Percentiles rank a stretch among this genome's conserved stretches.
phyloP scores from a whole-genome alignment of 768 basidiomycete species.

The Chalciporus chontae region DNA sequence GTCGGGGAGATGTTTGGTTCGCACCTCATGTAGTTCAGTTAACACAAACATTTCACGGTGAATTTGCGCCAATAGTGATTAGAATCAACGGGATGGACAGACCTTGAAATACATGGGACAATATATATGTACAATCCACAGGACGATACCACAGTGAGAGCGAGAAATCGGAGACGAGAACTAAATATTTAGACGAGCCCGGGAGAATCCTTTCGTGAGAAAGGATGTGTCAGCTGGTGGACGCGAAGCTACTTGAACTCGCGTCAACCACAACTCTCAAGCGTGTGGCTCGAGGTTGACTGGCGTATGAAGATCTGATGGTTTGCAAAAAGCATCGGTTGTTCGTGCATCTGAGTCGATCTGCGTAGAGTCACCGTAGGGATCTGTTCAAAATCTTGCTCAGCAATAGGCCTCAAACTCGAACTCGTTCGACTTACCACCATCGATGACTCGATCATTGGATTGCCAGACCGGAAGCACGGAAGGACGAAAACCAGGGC shows the following conservation, averaged over 20 bases:
- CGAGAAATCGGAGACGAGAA: no score
- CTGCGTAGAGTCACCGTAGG: not conserved
- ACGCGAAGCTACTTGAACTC: no score
- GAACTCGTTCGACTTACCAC: not conserved
- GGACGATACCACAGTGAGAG: no score
- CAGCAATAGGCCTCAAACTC: not conserved
- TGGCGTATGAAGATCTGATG: slow-evolving; percentile 5
- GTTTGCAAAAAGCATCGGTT: not conserved
- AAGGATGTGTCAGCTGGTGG: not conserved
- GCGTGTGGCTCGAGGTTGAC: slow-evolving; percentile 1
- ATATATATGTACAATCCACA: no score
- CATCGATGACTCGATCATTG: no score
- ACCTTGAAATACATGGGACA: no score
- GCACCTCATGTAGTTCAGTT: no score
- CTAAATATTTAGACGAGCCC: not conserved
- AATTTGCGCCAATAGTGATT: no score
- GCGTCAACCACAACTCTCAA: not conserved
- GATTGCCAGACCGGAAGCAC: not conserved
- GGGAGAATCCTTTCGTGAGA: not conserved
- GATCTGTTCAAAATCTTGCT: not conserved
- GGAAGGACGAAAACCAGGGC: slow-evolving; percentile 6
- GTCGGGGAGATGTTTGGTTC: no score
- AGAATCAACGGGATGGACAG: no score
- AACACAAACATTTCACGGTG: no score
- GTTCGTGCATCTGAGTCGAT: slow-evolving; percentile 15